These are phyloP conservation scores for Pulveroboletus sp. DNA, from an alignment of 1,284 basidiomycete genomes.

Conservation along the genomic window DNA sequence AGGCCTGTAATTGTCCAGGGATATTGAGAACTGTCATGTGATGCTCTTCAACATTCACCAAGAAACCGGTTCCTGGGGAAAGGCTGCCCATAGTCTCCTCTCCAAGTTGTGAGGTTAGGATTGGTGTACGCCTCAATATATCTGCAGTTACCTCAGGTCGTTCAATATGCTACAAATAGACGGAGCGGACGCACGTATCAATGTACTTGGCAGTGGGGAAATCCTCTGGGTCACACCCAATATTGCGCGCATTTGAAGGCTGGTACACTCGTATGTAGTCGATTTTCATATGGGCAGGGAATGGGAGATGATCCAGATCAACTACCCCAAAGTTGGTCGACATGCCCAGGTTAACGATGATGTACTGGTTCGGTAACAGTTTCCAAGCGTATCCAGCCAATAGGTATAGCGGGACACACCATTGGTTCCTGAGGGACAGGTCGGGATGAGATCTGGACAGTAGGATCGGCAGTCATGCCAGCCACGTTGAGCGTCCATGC, in stretches of 20 bases:
- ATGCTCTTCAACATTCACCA: conserved; percentile 25
- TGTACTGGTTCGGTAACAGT: conserved; percentile 31
- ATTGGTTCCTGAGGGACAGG: conserved; percentile 70
- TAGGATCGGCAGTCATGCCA: conserved; percentile 58
- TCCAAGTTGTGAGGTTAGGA: conserved; percentile 41
- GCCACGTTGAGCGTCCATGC: conserved; percentile 65
- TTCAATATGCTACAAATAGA: not conserved
- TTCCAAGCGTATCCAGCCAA: not conserved
- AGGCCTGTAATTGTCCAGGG: not conserved
- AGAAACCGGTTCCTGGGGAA: conserved; percentile 33
- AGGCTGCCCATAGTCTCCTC: conserved; percentile 30
- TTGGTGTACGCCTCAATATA: conserved; percentile 40
- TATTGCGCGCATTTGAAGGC: conserved; percentile 48
- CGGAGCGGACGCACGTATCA: conserved; percentile 37
- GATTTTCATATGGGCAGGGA: conserved; percentile 60
- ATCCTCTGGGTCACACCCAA: conserved; percentile 68
- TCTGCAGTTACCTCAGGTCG: conserved; percentile 16
- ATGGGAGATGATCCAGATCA: conserved; percentile 52
- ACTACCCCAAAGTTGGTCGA: conserved; percentile 54
- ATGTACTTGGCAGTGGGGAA: conserved; percentile 67
- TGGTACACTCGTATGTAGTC: conserved; percentile 76
- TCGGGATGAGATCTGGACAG: conserved; percentile 56
- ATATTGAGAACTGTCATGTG: not conserved
- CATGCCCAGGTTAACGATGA: conserved; percentile 54
- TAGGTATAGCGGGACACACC: conserved; percentile 37